Evolutionary conservation across 2,329 filamentous ascomycete species (phyloP), one percentile per base, ranked within the genome.

Genomic region (Aaosphaeria pasadenensis): DNA sequence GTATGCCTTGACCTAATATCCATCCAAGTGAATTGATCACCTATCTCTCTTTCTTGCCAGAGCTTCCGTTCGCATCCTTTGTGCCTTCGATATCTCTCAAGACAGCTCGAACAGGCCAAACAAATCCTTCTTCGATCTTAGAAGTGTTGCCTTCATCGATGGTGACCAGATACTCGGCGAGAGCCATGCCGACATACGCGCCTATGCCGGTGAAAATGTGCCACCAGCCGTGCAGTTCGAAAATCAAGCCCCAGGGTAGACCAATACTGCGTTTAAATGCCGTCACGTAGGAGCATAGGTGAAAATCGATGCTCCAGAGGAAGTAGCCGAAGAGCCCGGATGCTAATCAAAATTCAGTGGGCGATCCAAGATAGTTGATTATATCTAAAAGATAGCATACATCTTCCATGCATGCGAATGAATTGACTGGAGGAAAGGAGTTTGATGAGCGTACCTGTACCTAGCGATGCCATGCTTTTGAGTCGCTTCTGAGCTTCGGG

Each of bases 151-250:
- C 63, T 24, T 64, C 62, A 17, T 63, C 56, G 6, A 65, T 54
- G 0, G 66, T 68, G 30, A 67, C 64, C 6, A 71, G 57, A 39
- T 69, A 68, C 54, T 71, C 67, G 1, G 65, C 63, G 2, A 70
- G 47, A 31, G 67, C 66, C 64, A 71, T 71, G 13, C 68, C 68
- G 2, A 63, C 59, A 28, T 73, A 74, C 4, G 81, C 80, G 1
- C 79, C 76, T 17, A 81, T 67, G 0, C 79, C 82, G 0, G 82
- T 85, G 29, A 83, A 66, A 11, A 85, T 65, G 55, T 85, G 82
- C 82, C 82, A 85, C 82, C 81, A 85, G 1, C 81, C 82, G 56
- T 85, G 82, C 11, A 84, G 58, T 64, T 85, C 82, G 4, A 85
- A 60, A 0, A 80, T 32, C 62, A 79, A 82, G 1, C 75, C 77